Evolutionary conservation across 169 alveolate species (phyloP).

Genomic region (Plasmodium fragile): DNA sequence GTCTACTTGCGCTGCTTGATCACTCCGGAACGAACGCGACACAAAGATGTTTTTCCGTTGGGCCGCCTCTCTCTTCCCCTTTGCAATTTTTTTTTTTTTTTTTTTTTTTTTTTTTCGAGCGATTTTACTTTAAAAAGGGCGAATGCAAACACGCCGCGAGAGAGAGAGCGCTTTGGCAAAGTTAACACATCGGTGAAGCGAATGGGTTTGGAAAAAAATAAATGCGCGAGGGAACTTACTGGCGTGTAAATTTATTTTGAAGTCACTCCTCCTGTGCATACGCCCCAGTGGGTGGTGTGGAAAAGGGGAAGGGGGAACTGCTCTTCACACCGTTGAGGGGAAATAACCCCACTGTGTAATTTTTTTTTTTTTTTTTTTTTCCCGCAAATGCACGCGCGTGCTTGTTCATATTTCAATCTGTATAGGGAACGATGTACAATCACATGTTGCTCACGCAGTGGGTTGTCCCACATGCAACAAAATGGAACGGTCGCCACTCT

Average conservation of each 20-base stretch:
- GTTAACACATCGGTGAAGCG: not conserved
- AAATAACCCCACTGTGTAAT: not conserved
- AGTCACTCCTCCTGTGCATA: not conserved
- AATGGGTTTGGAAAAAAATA: not conserved
- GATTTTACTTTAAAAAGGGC: not conserved
- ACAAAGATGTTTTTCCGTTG: not conserved
- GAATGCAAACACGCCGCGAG: not conserved
- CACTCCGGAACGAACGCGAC: not conserved
- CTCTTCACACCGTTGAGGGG: not conserved
- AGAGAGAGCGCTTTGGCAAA: not conserved
- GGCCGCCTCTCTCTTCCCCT: not conserved
- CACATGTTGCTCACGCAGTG: not conserved
- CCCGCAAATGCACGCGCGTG: not conserved
- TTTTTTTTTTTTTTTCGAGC: not conserved
- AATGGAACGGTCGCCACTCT: not conserved
- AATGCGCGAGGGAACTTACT: not conserved
- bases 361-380: not conserved
- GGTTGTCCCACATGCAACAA: not conserved
- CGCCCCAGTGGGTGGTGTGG: not conserved
- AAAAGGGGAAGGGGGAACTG: not conserved
- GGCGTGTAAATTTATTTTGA: not conserved
- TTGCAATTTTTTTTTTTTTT: not conserved
- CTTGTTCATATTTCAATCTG: not conserved
- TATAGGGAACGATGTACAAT: not conserved
- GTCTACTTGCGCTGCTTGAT: slow-evolving; percentile 12